These are phyloP conservation scores for Agrostemma githago DNA, from an alignment of 148 eudicot genomes.

Conservation along the genomic window DNA sequence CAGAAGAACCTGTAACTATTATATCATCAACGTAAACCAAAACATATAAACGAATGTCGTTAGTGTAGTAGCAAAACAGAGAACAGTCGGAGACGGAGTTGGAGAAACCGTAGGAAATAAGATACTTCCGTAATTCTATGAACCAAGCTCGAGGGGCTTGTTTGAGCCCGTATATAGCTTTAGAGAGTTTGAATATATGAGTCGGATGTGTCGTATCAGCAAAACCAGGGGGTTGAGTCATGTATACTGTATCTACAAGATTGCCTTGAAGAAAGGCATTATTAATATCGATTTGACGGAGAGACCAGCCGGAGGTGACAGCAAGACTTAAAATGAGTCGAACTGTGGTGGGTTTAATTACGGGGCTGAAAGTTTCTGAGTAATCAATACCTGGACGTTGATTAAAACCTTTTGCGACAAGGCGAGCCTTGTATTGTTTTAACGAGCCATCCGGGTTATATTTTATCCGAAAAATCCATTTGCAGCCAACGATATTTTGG, in stretches of 20 bases:
- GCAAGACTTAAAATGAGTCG: not conserved
- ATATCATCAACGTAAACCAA: no score
- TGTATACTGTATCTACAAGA: not conserved
- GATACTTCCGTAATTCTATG: not conserved
- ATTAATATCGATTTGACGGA: no score
- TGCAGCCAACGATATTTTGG: not conserved
- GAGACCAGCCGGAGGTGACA: no score
- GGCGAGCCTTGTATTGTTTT: no score
- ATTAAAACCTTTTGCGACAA: slow-evolving; percentile 12
- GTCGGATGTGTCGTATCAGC: not conserved
- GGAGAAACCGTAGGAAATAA: not conserved
- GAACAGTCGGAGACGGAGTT: not conserved
- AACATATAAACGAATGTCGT: no score
- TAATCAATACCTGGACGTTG: slow-evolving; percentile 16
- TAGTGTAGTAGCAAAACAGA: not conserved
- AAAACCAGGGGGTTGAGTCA: slow-evolving; percentile 12
- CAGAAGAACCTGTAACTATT: no score
- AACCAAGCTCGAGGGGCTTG: slow-evolving; percentile 18
- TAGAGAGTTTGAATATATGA: not conserved
- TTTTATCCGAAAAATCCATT: slow-evolving; percentile 14
- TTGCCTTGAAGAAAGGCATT: slow-evolving; percentile 12
- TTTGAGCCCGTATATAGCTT: slow-evolving; percentile 1
- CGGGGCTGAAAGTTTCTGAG: slow-evolving; percentile 13
- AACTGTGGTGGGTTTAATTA: slow-evolving; percentile 14
- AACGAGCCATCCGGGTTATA: slow-evolving; percentile 10